Evolutionary conservation across 2,329 filamentous ascomycete species (phyloP).

Genomic region (Ceratocystis ficicola): DNA sequence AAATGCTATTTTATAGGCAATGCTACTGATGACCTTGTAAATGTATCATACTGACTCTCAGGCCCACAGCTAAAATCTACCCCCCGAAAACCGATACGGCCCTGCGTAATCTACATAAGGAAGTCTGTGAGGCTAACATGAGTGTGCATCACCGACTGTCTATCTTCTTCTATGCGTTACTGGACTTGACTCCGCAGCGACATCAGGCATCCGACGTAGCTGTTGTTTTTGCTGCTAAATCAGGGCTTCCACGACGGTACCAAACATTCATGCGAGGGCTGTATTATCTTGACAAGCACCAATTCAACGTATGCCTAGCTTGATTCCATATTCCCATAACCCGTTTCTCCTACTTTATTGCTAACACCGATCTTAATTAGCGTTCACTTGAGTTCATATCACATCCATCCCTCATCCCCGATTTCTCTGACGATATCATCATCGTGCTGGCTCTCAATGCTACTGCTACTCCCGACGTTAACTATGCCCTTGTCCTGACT

Average conservation of each 20-base stretch:
- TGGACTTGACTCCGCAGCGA: conserved; percentile 51
- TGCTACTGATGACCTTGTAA: background rate
- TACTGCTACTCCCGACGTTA: conserved; percentile 45
- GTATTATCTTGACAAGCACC: conserved; percentile 63
- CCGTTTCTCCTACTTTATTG: background rate
- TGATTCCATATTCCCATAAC: too few species aligned
- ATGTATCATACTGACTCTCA: background rate
- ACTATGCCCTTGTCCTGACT: conserved; percentile 56
- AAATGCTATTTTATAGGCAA: background rate
- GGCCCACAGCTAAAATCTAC: conserved; percentile 48
- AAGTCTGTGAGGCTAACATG: conserved; percentile 52
- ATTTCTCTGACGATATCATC: conserved; percentile 75
- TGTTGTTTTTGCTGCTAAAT: conserved; percentile 46
- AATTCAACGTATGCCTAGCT: conserved; percentile 45
- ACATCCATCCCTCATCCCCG: conserved; percentile 65
- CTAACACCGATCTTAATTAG: conserved; percentile 29
- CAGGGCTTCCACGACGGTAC: conserved; percentile 62
- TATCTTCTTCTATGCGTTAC: conserved; percentile 70
- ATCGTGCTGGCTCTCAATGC: conserved; percentile 52
- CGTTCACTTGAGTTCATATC: conserved; percentile 62
- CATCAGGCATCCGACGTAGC: conserved; percentile 36
- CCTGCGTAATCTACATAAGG: conserved; percentile 56
- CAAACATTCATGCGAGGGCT: conserved; percentile 70
- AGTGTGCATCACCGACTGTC: conserved; percentile 69
- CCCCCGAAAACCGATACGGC: conserved; percentile 59